Percentiles rank a stretch among this genome's conserved stretches.
Evolutionary conservation across 2,329 filamentous ascomycete species (phyloP).

Genomic region (Bisporella sp.): DNA sequence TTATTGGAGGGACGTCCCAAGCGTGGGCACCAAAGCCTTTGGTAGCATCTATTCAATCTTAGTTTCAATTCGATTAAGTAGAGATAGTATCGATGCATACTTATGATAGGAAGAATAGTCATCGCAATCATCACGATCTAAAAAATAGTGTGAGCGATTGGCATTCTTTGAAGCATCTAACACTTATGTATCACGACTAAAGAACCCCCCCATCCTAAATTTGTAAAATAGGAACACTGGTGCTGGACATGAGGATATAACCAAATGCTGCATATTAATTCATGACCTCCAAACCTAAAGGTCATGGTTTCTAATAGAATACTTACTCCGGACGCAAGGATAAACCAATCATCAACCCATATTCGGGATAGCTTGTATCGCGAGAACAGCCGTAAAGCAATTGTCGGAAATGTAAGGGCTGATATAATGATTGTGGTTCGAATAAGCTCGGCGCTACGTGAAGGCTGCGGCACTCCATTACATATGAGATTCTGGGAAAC

Average conservation of each 20-base stretch:
- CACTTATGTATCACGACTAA: too few relatives aligned
- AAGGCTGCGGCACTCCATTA: slow-evolving; percentile 6
- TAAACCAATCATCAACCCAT: slow-evolving; percentile 17
- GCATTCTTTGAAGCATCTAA: neutral
- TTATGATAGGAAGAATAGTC: slow-evolving; percentile 9
- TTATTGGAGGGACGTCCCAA: slow-evolving; percentile 10
- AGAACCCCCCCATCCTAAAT: too few relatives aligned
- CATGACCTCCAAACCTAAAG: too few relatives aligned
- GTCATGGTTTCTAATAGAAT: neutral
- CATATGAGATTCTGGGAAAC: slow-evolving; percentile 10
- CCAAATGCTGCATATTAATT: too few relatives aligned
- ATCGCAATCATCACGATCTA: slow-evolving; percentile 14
- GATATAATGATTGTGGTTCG: slow-evolving; percentile 7
- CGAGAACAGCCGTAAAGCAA: slow-evolving; percentile 12
- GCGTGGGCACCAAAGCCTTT: slow-evolving; percentile 15
- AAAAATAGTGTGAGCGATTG: neutral
- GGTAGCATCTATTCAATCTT: slow-evolving; percentile 5
- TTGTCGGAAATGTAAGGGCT: slow-evolving; percentile 9
- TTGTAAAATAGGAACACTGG: too few relatives aligned
- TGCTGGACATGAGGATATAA: too few relatives aligned
- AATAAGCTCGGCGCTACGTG: slow-evolving; percentile 9
- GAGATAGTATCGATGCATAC: slow-evolving; percentile 2
- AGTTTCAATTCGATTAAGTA: neutral
- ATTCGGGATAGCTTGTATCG: slow-evolving; percentile 8
- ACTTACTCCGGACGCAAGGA: slow-evolving; percentile 11